These are phyloP conservation scores for Prunella vulgaris DNA, from an alignment of 257 asterid species.

Conservation along the genomic window DNA sequence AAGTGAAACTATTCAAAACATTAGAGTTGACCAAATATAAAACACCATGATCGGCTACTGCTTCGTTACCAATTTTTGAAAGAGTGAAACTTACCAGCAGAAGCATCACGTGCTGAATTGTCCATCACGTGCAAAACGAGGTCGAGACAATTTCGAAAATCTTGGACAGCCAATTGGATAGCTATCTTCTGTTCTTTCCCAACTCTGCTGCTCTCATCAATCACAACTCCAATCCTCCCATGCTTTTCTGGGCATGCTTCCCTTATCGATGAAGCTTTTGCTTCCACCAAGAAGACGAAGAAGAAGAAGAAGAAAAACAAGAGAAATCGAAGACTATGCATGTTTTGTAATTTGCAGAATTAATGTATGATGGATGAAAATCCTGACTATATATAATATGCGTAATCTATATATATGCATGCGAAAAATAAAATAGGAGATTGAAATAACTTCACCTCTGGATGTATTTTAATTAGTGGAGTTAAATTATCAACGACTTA, in stretches of 20 bases:
- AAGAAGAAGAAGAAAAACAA: not conserved
- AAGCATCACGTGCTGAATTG: slow-evolving; percentile 19
- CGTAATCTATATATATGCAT: no score
- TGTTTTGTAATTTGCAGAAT: no score
- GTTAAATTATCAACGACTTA: no score
- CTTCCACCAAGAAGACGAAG: not conserved
- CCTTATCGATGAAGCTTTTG: not conserved
- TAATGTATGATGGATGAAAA: no score
- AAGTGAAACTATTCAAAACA: no score
- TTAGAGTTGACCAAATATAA: not conserved
- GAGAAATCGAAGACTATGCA: not conserved
- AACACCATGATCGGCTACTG: not conserved
- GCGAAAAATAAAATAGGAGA: no score
- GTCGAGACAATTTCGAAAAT: slow-evolving; percentile 31
- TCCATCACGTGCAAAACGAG: slow-evolving; percentile 29
- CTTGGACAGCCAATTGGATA: slow-evolving; percentile 43
- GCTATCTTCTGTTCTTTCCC: slow-evolving; percentile 60
- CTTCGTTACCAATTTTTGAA: not conserved
- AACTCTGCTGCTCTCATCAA: slow-evolving; percentile 34
- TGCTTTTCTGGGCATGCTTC: not conserved
- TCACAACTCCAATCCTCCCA: slow-evolving; percentile 32
- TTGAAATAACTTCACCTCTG: no score
- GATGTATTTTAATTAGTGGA: no score
- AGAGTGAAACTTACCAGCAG: slow-evolving; percentile 33
- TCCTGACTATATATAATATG: not conserved